Evolutionary conservation across 1,284 basidiomycete genomes (phyloP).

Genomic region (Apiotrichum domesticum): DNA sequence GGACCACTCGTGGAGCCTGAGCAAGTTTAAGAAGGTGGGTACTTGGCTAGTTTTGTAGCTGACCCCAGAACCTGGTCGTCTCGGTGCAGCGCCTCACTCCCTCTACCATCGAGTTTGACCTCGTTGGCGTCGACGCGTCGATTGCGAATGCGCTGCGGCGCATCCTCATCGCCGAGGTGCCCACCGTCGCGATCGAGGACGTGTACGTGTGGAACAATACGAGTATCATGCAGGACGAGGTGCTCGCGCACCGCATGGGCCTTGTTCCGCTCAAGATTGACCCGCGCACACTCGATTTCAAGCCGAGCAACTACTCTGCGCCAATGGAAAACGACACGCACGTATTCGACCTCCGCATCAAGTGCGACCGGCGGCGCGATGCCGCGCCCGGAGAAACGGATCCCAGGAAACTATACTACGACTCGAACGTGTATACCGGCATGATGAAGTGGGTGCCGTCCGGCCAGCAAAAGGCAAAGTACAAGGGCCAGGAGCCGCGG

Average conservation of each 20-base stretch:
- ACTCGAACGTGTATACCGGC: conserved; percentile 64
- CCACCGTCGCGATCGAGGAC: conserved; percentile 85
- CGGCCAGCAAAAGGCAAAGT: conserved; percentile 66
- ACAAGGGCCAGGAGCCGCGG: conserved; percentile 30
- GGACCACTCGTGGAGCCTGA: conserved; percentile 74
- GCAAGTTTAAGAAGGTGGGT: conserved; percentile 64
- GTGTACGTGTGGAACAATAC: conserved; percentile 97
- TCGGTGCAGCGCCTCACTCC: conserved; percentile 71
- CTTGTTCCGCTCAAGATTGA: conserved; percentile 85
- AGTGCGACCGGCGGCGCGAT: conserved; percentile 60
- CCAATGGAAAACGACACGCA: conserved; percentile 86
- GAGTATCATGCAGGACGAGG: conserved; percentile 88
- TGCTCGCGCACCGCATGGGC: conserved; percentile 83
- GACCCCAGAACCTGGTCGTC: conserved; percentile 61
- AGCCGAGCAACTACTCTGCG: conserved; percentile 50
- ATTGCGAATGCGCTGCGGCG: conserved; percentile 92
- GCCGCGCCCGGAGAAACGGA: conserved; percentile 57
- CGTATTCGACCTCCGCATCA: conserved; percentile 72
- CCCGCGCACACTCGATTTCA: conserved; percentile 55
- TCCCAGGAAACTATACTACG: conserved; percentile 61
- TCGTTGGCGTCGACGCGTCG: conserved; percentile 91
- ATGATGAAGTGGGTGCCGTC: conserved; percentile 77
- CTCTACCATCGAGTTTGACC: conserved; percentile 83
- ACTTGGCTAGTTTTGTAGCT: not conserved
- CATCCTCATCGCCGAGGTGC: conserved; percentile 92